phyloP scores from a whole-genome alignment of 2,329 filamentous ascomycete genomes.

The Cercospora canescens region DNA sequence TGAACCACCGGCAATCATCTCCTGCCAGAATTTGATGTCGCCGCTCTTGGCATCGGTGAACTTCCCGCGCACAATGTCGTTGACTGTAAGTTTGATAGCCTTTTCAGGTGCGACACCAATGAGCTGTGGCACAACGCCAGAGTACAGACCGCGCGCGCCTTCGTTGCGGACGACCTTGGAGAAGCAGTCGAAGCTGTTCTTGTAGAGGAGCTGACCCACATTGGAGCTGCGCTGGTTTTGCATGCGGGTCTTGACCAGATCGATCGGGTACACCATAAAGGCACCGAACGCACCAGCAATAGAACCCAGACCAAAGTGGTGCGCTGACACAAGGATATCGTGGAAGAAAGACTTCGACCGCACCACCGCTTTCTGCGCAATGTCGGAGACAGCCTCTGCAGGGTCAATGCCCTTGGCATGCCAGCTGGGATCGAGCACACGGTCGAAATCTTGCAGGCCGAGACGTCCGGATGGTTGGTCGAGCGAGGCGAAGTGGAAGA shows the following conservation, averaged over 20 bases:
- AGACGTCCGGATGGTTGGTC: conserved; percentile 87
- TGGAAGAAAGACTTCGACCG: conserved; percentile 60
- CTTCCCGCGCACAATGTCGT: conserved; percentile 80
- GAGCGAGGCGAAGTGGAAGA: conserved; percentile 96
- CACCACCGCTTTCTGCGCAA: conserved; percentile 55
- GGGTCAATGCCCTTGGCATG: conserved; percentile 56
- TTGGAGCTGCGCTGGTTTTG: conserved; percentile 88
- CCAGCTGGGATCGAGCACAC: conserved; percentile 94
- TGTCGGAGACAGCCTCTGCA: conserved; percentile 49
- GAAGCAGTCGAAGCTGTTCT: conserved; percentile 95
- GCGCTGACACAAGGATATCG: conserved; percentile 71
- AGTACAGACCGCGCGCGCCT: conserved; percentile 86
- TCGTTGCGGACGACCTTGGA: conserved; percentile 92
- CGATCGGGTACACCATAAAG: conserved; percentile 99
- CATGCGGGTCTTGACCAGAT: conserved; percentile 97
- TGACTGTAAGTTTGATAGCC: conserved; percentile 98
- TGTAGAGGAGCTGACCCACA: conserved; percentile 87
- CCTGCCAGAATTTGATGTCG: conserved; percentile 67
- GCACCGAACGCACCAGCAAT: conserved; percentile 94
- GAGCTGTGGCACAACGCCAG: conserved; percentile 89
- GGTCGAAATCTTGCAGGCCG: conserved; percentile 80
- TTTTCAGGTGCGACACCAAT: conserved; percentile 99
- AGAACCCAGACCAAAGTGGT: conserved; percentile 88
- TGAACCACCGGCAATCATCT: conserved; percentile 83
- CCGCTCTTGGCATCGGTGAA: conserved; percentile 74